Evolutionary conservation across 2,329 filamentous ascomycete species (phyloP).

Genomic region (Xenosphaeropsis pyriputrescens): DNA sequence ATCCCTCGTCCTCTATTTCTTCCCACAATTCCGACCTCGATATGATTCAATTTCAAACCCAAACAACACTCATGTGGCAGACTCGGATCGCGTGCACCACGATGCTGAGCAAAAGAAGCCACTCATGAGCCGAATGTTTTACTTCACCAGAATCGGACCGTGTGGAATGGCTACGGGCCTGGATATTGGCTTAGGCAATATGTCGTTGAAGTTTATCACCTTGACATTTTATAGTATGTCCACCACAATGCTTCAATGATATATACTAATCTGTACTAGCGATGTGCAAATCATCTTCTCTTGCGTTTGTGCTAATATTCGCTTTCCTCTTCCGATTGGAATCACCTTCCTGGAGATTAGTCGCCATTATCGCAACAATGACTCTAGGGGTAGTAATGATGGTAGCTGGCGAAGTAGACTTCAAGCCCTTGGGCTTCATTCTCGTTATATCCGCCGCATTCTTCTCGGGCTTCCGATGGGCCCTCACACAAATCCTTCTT

Average conservation of each 20-base stretch:
- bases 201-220: slow-evolving; percentile 88
- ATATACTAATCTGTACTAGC: slow-evolving; percentile 27
- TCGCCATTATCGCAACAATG: slow-evolving; percentile 83
- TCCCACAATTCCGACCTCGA: slow-evolving; percentile 69
- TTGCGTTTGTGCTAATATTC: slow-evolving; percentile 90
- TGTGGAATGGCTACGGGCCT: slow-evolving; percentile 87
- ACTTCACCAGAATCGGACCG: slow-evolving; percentile 78
- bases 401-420: slow-evolving; percentile 90
- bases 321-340: slow-evolving; percentile 86
- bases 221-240: slow-evolving; percentile 82
- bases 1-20: slow-evolving; percentile 60
- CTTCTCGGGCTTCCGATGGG: slow-evolving; percentile 95
- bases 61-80: slow-evolving; percentile 13
- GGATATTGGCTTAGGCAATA: slow-evolving; percentile 93
- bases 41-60: slow-evolving; percentile 20
- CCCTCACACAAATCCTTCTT: slow-evolving; percentile 91
- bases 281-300: slow-evolving; percentile 96
- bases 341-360: slow-evolving; percentile 69
- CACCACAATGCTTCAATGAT: no score
- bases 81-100: slow-evolving; percentile 14
- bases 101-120: slow-evolving; percentile 21
- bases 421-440: slow-evolving; percentile 73
- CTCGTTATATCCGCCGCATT: slow-evolving; percentile 89
- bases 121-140: slow-evolving; percentile 83
- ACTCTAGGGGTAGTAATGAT: slow-evolving; percentile 91